Conservation (phyloP, 441 rosid species). For the Erodium chrysanthum region DNA sequence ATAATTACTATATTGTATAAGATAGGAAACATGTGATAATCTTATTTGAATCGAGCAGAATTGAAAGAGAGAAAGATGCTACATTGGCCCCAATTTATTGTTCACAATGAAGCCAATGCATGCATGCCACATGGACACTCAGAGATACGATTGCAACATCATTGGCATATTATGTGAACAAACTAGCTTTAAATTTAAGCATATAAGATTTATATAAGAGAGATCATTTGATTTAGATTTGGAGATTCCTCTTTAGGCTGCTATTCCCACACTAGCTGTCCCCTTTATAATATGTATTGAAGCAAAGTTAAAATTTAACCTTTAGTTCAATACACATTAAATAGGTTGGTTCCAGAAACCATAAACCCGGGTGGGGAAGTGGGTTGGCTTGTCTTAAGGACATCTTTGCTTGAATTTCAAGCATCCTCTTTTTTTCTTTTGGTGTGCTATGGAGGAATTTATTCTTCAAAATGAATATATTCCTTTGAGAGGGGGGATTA, state of each 20-base stretch:
- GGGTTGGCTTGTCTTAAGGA: not conserved
- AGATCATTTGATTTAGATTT: slow-evolving; percentile 21
- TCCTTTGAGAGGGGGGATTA: not conserved
- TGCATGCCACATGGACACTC: not conserved
- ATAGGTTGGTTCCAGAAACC: not conserved
- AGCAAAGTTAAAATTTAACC: slow-evolving; percentile 1
- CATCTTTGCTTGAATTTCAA: slow-evolving; percentile 4
- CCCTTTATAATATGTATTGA: not conserved
- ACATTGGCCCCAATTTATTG: not conserved
- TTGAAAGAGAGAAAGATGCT: not conserved
- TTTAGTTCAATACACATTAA: not conserved
- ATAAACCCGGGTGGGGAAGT: not conserved
- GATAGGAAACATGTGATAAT: too few relatives aligned
- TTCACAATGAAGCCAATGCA: slow-evolving; percentile 3
- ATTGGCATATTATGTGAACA: not conserved
- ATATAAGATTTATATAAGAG: not conserved
- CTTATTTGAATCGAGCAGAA: not conserved
- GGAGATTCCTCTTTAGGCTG: slow-evolving; percentile 29
- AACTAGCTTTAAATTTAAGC: slow-evolving; percentile 5
- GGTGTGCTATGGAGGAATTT: slow-evolving; percentile 4
- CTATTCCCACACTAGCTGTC: slow-evolving; percentile 9
- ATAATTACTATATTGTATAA: too few relatives aligned
- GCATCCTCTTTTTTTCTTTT: not conserved
- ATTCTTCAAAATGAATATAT: slow-evolving; percentile 7
- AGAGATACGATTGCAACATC: not conserved